Percentiles rank a stretch among this genome's conserved stretches.
Evolutionary conservation across 805 yeast genomes (phyloP).

Genomic region (Zygosaccharomyces pseudorouxii): DNA sequence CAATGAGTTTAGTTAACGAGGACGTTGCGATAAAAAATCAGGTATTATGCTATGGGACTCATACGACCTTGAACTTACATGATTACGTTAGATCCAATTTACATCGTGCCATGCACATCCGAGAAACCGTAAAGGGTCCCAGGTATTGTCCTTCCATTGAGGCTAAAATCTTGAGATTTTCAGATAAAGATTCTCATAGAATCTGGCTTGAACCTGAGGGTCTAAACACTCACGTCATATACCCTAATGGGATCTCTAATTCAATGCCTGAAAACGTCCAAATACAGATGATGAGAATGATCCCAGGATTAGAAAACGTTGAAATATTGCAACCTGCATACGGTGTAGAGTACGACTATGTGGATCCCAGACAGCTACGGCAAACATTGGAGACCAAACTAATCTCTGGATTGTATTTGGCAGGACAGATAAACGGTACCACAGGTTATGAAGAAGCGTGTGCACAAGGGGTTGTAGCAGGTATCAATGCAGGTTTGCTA

Average conservation of each 20-base stretch:
- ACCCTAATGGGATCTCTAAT: slow-evolving; percentile 94
- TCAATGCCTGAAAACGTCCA: slow-evolving; percentile 97
- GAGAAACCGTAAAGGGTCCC: slow-evolving; percentile 94
- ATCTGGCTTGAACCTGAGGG: slow-evolving; percentile 99
- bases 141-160: slow-evolving; percentile 97
- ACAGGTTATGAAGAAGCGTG: slow-evolving; percentile 99
- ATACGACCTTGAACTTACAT: slow-evolving; percentile 73
- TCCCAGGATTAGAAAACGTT: slow-evolving; percentile 86
- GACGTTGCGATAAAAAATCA: slow-evolving; percentile 57
- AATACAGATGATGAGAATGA: slow-evolving; percentile 61
- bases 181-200: slow-evolving; percentile 69
- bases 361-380: slow-evolving; percentile 84
- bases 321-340: slow-evolving; percentile 92
- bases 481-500: slow-evolving; percentile 82
- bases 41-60: slow-evolving; percentile 68
- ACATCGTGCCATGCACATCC: slow-evolving; percentile 80
- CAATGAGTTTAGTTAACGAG: slow-evolving; percentile 84
- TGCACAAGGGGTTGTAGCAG: slow-evolving; percentile 93
- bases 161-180: slow-evolving; percentile 75
- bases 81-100: slow-evolving; percentile 62
- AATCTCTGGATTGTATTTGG: slow-evolving; percentile 73
- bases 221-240: slow-evolving; percentile 74
- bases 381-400: slow-evolving; percentile 76
- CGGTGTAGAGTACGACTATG: slow-evolving; percentile 97
- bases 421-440: slow-evolving; percentile 98